Base-by-base conservation (phyloP, 106 monocot species). In the Allium fistulosum region DNA sequence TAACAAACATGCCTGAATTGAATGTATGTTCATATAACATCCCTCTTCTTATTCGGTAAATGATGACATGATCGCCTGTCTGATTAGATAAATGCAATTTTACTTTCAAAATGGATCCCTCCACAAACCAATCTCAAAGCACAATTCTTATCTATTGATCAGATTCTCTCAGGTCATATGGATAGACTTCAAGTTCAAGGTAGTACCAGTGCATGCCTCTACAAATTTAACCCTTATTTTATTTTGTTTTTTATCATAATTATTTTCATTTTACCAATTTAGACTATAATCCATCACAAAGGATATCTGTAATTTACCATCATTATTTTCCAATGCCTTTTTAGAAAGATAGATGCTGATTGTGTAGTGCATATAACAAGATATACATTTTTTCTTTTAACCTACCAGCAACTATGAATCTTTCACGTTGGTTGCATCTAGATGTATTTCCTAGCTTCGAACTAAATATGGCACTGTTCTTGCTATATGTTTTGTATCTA, bases 271-370 rank as follows among this genome's bases (percentile, higher is more conserved):
- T 51, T 48, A 48, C 74, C 46, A 26, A 13, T 27, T 78, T 72
- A 94, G 97, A 89, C 12, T 97, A 92, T 71, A 86, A 79, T 48
- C 58, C 51, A 76, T 89, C 28, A 84, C 97, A 3, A 97, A 89
- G 82, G 97, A 97, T 71, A 82, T 97, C 10, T 97, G 97, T 84
- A 97, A n/a, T n/a, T n/a, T n/a, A n/a, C n/a, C n/a, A n/a, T n/a
- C n/a, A n/a, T n/a, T n/a, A n/a, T n/a, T n/a, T 59, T 89, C 89
- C 58, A 81, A 66, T 63, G 72, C 48, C 86, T 97, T 67, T 97
- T 97, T 65, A 82, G 80, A 81, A 88, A 85, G 78, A 89, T 97
- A 68, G 92, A 97, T 68, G 68, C 57, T 47, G 80, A 83, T 15
- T 77, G 76, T 60, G 58, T 48, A 65, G 89, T 91, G 28, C 61